Conservation (phyloP, 2,329 filamentous ascomycete species). For the Malbranchea cinnamomea region DNA sequence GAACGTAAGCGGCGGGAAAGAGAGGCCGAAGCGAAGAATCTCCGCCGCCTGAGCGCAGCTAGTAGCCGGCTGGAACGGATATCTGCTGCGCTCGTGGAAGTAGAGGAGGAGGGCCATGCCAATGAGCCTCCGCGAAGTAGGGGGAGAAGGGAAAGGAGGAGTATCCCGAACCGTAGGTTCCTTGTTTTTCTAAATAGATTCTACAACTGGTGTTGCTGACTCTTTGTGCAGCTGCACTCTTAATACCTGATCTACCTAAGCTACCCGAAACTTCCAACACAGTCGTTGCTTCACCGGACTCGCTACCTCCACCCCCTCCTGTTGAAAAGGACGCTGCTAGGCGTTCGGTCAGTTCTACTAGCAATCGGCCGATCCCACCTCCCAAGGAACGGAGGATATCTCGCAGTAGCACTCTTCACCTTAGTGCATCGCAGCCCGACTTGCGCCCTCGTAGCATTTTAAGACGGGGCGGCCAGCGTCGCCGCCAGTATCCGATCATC, state of each 20-base stretch:
- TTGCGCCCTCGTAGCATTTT: conserved; percentile 42
- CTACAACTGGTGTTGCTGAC: conserved; percentile 33
- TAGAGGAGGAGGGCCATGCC: conserved; percentile 56
- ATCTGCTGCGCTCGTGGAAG: conserved; percentile 60
- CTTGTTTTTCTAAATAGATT: conserved; percentile 52
- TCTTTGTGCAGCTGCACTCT: conserved; percentile 35
- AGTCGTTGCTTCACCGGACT: conserved; percentile 19
- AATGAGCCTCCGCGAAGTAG: conserved; percentile 50
- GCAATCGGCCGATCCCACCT: conserved; percentile 63
- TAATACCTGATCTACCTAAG: conserved; percentile 59
- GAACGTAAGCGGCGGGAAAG: conserved; percentile 75
- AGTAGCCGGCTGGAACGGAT: conserved; percentile 75
- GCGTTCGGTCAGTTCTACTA: conserved; percentile 61
- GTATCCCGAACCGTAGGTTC: conserved; percentile 35
- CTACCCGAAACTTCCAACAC: conserved; percentile 50
- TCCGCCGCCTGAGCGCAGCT: conserved; percentile 72
- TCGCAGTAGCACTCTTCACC: conserved; percentile 70
- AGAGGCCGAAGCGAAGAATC: conserved; percentile 64
- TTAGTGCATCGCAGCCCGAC: conserved; percentile 58
- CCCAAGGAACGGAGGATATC: conserved; percentile 74
- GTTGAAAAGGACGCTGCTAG: conserved; percentile 61
- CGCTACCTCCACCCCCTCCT: conserved; percentile 42
- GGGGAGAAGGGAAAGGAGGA: conserved; percentile 64
- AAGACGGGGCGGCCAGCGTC: conserved; percentile 38
- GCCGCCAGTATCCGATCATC: conserved; percentile 48